These are phyloP conservation scores for Plasmodium chabaudi DNA, from an alignment of 169 alveolate genomes.

Conservation along the genomic window DNA sequence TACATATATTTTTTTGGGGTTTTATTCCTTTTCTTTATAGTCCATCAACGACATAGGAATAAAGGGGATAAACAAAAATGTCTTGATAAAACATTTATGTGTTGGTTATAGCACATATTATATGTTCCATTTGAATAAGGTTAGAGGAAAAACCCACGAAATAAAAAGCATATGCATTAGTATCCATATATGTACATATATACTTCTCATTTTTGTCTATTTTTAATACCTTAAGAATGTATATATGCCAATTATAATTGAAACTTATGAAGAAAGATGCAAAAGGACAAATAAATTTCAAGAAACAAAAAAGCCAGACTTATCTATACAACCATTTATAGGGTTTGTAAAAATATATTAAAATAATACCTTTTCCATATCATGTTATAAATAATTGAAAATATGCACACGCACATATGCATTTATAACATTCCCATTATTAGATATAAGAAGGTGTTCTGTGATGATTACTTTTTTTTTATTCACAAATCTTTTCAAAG, in stretches of 20 bases:
- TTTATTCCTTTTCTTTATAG: background rate
- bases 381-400: background rate
- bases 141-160: background rate
- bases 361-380: background rate
- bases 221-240: constrained; percentile 3
- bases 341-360: constrained; percentile 33
- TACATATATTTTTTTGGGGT: background rate
- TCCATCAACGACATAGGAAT: constrained; percentile 44
- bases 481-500: constrained; percentile 72
- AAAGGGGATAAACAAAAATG: constrained; percentile 58
- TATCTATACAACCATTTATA: constrained; percentile 64
- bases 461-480: constrained; percentile 59
- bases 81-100: constrained; percentile 35
- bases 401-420: background rate
- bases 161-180: background rate
- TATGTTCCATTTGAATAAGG: constrained; percentile 49
- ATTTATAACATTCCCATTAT: background rate
- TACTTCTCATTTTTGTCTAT: background rate
- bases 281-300: constrained; percentile 16
- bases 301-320: constrained; percentile 14
- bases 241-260: constrained; percentile 44
- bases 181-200: background rate
- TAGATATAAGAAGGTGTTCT: constrained; percentile 37
- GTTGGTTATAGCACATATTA: constrained; percentile 56
- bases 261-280: constrained; percentile 66